Evolutionary conservation across 1,284 basidiomycete genomes (phyloP).

Genomic region (Heterobasidion annosum): DNA sequence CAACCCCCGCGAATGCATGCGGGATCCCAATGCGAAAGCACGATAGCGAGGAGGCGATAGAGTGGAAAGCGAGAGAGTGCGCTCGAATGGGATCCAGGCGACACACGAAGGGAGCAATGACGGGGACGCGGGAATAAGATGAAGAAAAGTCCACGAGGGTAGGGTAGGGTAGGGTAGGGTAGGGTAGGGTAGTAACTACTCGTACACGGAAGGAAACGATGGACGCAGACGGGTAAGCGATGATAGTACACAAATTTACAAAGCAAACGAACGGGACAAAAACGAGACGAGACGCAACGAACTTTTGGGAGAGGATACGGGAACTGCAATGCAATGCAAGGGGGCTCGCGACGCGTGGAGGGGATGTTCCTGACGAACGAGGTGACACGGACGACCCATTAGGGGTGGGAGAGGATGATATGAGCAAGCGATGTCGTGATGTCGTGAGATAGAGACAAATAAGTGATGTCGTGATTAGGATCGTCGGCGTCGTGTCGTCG

Average conservation of each 20-base stretch:
- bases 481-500: constrained; percentile 3
- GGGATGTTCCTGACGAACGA: constrained; percentile 1
- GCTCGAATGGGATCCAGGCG: not conserved
- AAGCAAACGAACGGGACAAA: not conserved
- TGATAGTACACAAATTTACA: not conserved
- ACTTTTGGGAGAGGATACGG: not conserved
- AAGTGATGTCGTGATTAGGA: constrained; percentile 5
- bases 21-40: not conserved
- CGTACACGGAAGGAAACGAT: not conserved
- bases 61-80: not conserved
- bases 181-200: not conserved
- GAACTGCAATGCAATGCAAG: not conserved
- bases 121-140: not conserved
- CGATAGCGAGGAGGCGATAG: not conserved
- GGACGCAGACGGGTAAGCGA: not conserved
- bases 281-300: not conserved
- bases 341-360: not conserved
- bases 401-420: not conserved
- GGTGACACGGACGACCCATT: constrained; percentile 3
- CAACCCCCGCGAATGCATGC: not conserved
- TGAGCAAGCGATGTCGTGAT: not conserved
- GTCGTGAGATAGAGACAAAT: constrained; percentile 1
- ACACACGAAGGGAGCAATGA: not conserved
- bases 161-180: not conserved
- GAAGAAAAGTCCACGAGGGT: not conserved